phyloP scores from a whole-genome alignment of 2,329 filamentous ascomycete species.

The Cephalotrichum gorgonifer region DNA sequence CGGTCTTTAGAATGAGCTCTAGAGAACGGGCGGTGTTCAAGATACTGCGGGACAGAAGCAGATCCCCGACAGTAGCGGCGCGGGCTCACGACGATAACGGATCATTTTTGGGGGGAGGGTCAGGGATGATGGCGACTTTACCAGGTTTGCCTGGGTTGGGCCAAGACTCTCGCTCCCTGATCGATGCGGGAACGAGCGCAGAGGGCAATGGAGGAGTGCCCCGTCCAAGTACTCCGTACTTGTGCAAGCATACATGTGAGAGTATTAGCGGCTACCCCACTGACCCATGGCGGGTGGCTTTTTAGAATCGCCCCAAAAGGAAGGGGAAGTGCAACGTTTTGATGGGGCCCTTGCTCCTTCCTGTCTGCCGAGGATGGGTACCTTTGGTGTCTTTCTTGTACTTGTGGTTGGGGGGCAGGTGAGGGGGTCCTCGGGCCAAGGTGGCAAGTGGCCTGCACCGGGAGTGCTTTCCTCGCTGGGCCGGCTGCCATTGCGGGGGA shows the following conservation, averaged over 20 bases:
- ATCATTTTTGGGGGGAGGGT: background rate
- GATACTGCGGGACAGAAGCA: background rate
- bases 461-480: background rate
- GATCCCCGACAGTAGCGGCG: background rate
- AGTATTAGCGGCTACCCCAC: background rate
- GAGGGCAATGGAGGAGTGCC: too few species aligned
- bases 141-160: background rate
- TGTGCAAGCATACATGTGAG: too few species aligned
- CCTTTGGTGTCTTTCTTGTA: background rate
- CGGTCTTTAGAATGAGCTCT: background rate
- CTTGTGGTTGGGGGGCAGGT: background rate
- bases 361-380: slow-evolving; percentile 2
- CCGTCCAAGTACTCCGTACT: too few species aligned
- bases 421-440: background rate
- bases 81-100: background rate
- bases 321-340: background rate
- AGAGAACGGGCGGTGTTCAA: background rate
- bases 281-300: background rate
- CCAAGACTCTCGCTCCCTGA: background rate
- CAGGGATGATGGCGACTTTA: background rate
- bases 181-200: background rate
- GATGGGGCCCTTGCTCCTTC: background rate
- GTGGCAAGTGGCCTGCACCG: background rate
- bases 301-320: background rate
- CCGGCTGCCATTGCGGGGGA: background rate